phyloP scores from a whole-genome alignment of 2,329 filamentous ascomycete genomes.

The Aspergillus clavatus region DNA sequence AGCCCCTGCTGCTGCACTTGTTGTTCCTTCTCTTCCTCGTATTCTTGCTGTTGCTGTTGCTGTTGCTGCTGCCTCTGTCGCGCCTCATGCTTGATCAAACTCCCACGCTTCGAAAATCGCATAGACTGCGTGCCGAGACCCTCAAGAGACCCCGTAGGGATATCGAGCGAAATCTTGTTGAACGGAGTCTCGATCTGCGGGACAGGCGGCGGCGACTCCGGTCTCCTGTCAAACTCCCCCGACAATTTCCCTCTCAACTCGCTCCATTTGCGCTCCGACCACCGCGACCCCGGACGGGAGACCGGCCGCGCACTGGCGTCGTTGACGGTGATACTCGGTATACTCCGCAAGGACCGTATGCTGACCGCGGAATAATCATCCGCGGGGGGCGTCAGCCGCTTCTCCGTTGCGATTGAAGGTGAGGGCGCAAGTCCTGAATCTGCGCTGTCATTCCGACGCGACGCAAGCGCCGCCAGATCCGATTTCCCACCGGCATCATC shows the following conservation, averaged over 20 bases:
- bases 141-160: conserved; percentile 51
- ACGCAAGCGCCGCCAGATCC: conserved; percentile 8
- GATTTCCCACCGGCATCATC: conserved; percentile 9
- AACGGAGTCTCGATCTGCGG: conserved; percentile 38
- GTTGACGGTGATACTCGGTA: conserved; percentile 40
- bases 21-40: no score
- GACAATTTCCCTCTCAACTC: conserved; percentile 32
- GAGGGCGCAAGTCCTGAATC: conserved; percentile 13
- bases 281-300: conserved; percentile 39
- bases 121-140: conserved; percentile 50
- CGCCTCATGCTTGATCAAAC: conserved; percentile 53
- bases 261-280: conserved; percentile 42
- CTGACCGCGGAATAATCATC: conserved; percentile 23
- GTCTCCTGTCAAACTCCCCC: conserved; percentile 28
- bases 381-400: conserved; percentile 15
- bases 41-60: conserved; percentile 17
- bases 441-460: conserved; percentile 11
- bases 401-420: conserved; percentile 10
- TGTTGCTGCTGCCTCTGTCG: conserved; percentile 30
- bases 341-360: conserved; percentile 30
- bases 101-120: conserved; percentile 57
- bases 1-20: conserved; percentile 11
- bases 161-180: conserved; percentile 50
- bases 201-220: conserved; percentile 30
- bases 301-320: conserved; percentile 34